phyloP scores from a whole-genome alignment of 139 green algal species.

The Diplosphaera chodatii region DNA sequence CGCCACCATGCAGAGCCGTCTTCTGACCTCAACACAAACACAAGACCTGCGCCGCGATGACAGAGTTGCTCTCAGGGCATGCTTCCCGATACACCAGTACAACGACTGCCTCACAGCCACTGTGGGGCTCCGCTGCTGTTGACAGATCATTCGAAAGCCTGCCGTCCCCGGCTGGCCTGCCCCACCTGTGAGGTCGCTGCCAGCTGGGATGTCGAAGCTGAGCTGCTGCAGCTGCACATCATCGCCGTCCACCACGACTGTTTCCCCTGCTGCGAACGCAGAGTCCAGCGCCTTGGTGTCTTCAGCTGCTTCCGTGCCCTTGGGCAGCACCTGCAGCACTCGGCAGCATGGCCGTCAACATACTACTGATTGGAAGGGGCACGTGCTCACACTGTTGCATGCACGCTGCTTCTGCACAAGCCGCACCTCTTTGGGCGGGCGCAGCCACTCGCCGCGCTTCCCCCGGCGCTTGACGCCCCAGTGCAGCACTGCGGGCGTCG shows the following conservation, averaged over 20 bases:
- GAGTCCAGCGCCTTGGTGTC: constrained; percentile 49
- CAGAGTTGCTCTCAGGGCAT: no score
- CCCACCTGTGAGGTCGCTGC: constrained; percentile 29
- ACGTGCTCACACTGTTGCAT: no score
- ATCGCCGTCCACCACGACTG: constrained; percentile 39
- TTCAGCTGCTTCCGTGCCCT: not conserved
- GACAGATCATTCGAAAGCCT: no score
- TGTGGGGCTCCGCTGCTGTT: no score
- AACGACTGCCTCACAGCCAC: no score
- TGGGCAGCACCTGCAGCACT: not conserved
- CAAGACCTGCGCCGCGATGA: constrained; percentile 30
- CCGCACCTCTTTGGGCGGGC: constrained; percentile 3
- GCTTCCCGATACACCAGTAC: no score
- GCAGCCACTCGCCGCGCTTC: constrained; percentile 26
- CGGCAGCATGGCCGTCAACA: not conserved
- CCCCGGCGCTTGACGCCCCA: constrained; percentile 65
- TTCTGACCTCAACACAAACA: constrained; percentile 65
- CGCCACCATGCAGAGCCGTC: constrained; percentile 80
- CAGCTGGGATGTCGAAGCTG: constrained; percentile 46
- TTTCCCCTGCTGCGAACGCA: constrained; percentile 35
- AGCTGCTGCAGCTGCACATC: constrained; percentile 69
- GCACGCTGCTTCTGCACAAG: no score
- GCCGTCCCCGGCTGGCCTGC: no score
- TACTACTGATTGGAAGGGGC: no score
- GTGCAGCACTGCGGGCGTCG: constrained; percentile 65